Percentiles rank a stretch among this genome's conserved stretches.
These are phyloP conservation scores for Capniomyces stellatus DNA, from an alignment of 371 early-diverging fungal species.

Conservation along the genomic window DNA sequence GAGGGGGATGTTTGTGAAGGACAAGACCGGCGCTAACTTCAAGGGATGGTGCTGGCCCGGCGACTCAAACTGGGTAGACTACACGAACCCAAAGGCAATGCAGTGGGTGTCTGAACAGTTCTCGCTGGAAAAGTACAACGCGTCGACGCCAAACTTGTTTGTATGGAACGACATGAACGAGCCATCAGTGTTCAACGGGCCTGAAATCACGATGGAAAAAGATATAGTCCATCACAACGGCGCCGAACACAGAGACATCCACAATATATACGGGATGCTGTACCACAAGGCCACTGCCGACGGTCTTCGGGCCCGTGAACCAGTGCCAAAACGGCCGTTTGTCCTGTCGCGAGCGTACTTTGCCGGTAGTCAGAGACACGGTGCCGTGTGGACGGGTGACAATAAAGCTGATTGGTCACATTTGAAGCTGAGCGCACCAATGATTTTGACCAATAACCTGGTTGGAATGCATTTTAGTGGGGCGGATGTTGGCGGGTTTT, in stretches of 20 bases:
- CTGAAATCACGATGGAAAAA: conserved; percentile 28
- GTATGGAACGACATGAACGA: conserved; percentile 60
- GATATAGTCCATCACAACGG: conserved; percentile 22
- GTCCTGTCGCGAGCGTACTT: conserved; percentile 53
- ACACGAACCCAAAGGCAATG: conserved; percentile 40
- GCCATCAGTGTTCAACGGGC: conserved; percentile 38
- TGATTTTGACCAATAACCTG: conserved; percentile 38
- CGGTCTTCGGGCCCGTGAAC: conserved; percentile 33
- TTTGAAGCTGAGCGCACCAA: conserved; percentile 34
- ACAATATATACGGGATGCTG: conserved; percentile 44
- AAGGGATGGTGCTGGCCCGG: conserved; percentile 56
- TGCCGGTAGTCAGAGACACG: conserved; percentile 39
- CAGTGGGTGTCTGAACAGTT: conserved; percentile 53
- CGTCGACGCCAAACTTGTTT: conserved; percentile 31
- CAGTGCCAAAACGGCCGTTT: conserved; percentile 42
- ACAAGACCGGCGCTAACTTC: conserved; percentile 44
- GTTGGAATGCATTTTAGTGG: conserved; percentile 48
- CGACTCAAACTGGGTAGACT: conserved; percentile 44
- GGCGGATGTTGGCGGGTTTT: conserved; percentile 55
- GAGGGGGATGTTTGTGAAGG: conserved; percentile 57
- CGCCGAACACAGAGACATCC: conserved; percentile 31
- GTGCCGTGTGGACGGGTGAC: conserved; percentile 52
- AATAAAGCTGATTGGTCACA: conserved; percentile 33
- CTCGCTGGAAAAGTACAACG: conserved; percentile 29
- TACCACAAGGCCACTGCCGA: conserved; percentile 35